Evolutionary conservation across 441 rosid species (phyloP).

Genomic region (Jatropha multifida): DNA sequence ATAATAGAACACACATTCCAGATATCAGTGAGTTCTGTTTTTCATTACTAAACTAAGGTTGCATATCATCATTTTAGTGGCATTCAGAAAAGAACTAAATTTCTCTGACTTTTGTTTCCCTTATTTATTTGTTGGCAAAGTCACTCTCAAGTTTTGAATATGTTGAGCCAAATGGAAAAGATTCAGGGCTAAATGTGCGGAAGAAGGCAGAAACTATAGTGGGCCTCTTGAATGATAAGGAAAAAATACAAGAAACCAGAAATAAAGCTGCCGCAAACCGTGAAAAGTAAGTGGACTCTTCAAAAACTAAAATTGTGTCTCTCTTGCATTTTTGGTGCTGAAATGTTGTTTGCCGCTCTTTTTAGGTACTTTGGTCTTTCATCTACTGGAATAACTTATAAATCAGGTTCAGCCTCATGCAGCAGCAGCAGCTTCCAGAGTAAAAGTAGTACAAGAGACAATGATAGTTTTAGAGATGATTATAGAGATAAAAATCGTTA

Average conservation of each 20-base stretch:
- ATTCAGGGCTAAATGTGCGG: conserved; percentile 88
- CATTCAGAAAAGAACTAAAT: conserved; percentile 16
- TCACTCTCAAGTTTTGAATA: conserved; percentile 88
- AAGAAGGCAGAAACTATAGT: conserved; percentile 89
- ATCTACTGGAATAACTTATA: conserved; percentile 72
- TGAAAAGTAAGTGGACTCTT: conserved; percentile 66
- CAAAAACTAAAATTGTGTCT: conserved; percentile 16
- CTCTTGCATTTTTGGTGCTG: conserved; percentile 17
- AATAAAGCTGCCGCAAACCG: conserved; percentile 88
- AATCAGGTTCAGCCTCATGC: conserved; percentile 63
- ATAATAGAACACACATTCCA: conserved; percentile 94
- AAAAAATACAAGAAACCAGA: conserved; percentile 85
- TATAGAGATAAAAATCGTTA: conserved; percentile 45
- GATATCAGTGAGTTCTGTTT: conserved; percentile 72
- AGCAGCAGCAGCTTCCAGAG: conserved; percentile 50
- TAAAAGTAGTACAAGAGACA: conserved; percentile 48
- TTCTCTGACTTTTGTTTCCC: conserved; percentile 27
- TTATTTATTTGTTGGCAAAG: conserved; percentile 37
- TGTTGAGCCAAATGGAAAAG: conserved; percentile 95
- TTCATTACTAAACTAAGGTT: conserved; percentile 9
- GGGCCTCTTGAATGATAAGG: conserved; percentile 72
- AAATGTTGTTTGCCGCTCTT: conserved; percentile 17
- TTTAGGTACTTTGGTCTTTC: conserved; percentile 92
- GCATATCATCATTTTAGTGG: conserved; percentile 1
- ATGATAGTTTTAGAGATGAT: conserved; percentile 50